Percentiles rank a stretch among this genome's conserved stretches.
Evolutionary conservation across 768 basidiomycete species (phyloP).

Genomic region (Rhizopogon vulgaris): DNA sequence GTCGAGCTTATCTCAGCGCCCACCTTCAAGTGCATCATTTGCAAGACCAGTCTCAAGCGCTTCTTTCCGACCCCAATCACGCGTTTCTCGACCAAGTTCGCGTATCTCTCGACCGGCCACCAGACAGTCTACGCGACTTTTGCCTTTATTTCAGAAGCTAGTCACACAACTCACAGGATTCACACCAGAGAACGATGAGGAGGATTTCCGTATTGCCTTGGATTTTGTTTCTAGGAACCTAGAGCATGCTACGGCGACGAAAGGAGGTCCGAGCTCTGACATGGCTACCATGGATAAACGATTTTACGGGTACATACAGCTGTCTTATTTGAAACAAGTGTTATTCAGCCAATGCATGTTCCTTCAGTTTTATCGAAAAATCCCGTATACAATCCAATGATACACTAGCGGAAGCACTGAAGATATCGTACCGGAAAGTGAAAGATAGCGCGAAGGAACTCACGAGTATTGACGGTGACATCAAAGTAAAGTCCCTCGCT

Average conservation of each 20-base stretch:
- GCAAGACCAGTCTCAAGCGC: conserved; percentile 38
- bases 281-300: conserved; percentile 49
- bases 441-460: conserved; percentile 43
- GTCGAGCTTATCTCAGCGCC: conserved; percentile 34
- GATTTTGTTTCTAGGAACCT: conserved; percentile 55
- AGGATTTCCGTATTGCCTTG: conserved; percentile 41
- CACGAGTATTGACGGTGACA: conserved; percentile 59
- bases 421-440: conserved; percentile 44
- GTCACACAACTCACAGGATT: conserved; percentile 51
- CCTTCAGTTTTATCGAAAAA: conserved; percentile 53
- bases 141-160: conserved; percentile 49
- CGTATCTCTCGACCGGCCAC: conserved; percentile 48
- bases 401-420: conserved; percentile 52
- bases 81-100: conserved; percentile 33
- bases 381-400: conserved; percentile 65
- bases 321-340: not conserved
- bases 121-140: conserved; percentile 42
- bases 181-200: conserved; percentile 33
- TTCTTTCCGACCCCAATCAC: conserved; percentile 29
- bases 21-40: conserved; percentile 44
- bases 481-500: conserved; percentile 38
- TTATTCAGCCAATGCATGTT: conserved; percentile 1
- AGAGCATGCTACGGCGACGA: conserved; percentile 45
- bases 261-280: conserved; percentile 53
- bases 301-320: conserved; percentile 40